Conservation (phyloP, 2,329 filamentous ascomycete species). For the Penicillium sp. region DNA sequence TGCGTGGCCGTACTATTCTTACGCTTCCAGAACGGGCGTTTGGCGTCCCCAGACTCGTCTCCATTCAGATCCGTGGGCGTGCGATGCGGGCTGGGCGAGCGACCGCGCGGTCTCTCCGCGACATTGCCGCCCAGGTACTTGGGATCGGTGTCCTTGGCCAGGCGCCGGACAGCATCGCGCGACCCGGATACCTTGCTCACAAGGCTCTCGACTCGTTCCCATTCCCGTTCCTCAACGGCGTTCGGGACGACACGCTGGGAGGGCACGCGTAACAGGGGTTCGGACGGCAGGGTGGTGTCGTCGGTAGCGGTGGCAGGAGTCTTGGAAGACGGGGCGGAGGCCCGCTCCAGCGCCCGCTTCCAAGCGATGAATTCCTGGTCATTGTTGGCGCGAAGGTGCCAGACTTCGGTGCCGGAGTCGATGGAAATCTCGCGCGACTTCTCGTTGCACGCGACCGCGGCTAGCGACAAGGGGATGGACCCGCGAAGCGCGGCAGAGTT, state of each 20-base stretch:
- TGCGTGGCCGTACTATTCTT: slow-evolving; percentile 56
- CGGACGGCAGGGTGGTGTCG: too few species aligned
- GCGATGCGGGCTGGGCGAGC: slow-evolving; percentile 30
- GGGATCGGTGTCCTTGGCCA: slow-evolving; percentile 74
- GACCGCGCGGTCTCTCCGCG: too few species aligned
- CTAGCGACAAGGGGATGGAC: slow-evolving; percentile 85
- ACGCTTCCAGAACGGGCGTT: slow-evolving; percentile 80
- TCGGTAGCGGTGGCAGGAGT: too few species aligned
- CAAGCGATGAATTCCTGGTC: slow-evolving; percentile 82
- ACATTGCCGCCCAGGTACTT: too few species aligned
- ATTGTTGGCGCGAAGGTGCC: slow-evolving; percentile 80
- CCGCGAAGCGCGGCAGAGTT: slow-evolving; percentile 87
- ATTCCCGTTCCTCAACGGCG: slow-evolving; percentile 80
- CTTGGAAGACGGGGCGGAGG: slow-evolving; percentile 68
- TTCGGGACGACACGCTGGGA: too few species aligned
- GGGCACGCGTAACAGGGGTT: too few species aligned
- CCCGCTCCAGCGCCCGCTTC: slow-evolving; percentile 75
- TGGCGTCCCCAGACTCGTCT: slow-evolving; percentile 51
- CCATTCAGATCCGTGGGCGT: slow-evolving; percentile 28
- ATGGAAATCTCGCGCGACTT: slow-evolving; percentile 85
- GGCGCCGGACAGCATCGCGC: slow-evolving; percentile 73
- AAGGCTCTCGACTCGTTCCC: slow-evolving; percentile 74
- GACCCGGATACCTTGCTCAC: slow-evolving; percentile 80
- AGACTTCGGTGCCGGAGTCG: slow-evolving; percentile 91
- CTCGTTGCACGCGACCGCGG: slow-evolving; percentile 82